A percentile compares a stretch with the other conserved stretches of the same genome.
Conservation (phyloP, 2,329 filamentous ascomycete genomes). For the Conoideocrella luteorostrata region DNA sequence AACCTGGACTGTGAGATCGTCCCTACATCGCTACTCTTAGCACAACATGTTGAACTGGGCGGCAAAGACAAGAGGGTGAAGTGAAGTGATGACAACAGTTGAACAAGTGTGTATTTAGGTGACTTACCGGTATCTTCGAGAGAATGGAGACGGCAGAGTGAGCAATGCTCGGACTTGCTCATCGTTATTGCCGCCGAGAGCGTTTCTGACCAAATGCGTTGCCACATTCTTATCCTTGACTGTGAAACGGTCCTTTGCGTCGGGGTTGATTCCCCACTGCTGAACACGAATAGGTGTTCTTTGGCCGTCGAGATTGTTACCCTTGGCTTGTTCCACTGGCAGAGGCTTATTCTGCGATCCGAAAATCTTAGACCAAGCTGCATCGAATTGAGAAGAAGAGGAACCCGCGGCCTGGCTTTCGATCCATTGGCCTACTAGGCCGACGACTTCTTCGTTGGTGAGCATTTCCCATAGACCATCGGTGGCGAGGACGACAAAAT, state of each 20-base stretch:
- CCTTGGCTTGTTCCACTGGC: slow-evolving; percentile 65
- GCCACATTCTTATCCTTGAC: slow-evolving; percentile 94
- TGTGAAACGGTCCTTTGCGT: slow-evolving; percentile 75
- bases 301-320: slow-evolving; percentile 57
- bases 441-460: slow-evolving; percentile 95
- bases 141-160: slow-evolving; percentile 86
- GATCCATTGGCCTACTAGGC: slow-evolving; percentile 93
- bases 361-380: slow-evolving; percentile 61
- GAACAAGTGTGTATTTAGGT: too few species aligned
- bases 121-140: slow-evolving; percentile 76
- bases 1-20: slow-evolving; percentile 94
- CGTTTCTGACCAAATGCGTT: slow-evolving; percentile 91
- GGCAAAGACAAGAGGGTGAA: not conserved
- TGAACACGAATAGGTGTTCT: slow-evolving; percentile 80
- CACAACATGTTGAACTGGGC: not conserved
- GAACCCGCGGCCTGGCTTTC: slow-evolving; percentile 59
- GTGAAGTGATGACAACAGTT: not conserved
- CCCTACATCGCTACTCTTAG: slow-evolving; percentile 41
- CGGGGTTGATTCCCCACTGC: slow-evolving; percentile 80
- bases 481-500: slow-evolving; percentile 94
- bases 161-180: slow-evolving; percentile 91
- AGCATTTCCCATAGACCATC: slow-evolving; percentile 99
- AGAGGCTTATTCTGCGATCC: slow-evolving; percentile 48
- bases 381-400: slow-evolving; percentile 59
- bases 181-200: slow-evolving; percentile 83